Base-by-base conservation (phyloP, 306 rosid species). In the Crataegus laevigata region DNA sequence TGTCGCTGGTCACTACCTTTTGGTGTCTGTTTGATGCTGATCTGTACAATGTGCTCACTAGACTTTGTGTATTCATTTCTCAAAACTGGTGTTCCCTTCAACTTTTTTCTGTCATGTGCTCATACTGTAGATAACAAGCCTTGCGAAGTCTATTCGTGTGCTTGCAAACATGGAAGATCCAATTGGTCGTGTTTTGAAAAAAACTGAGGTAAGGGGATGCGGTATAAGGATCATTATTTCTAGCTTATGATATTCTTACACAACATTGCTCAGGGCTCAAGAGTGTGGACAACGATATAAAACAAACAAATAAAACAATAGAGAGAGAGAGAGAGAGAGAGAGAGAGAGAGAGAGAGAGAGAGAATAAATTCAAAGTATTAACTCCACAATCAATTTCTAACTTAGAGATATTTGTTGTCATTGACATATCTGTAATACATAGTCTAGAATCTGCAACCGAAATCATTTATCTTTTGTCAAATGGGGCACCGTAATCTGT, bases 161-260 rank as follows among this genome's bases (percentile, higher is more conserved):
- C 89, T 94, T 74, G 96, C 99, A 79, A 88, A 90, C 73, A 94
- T 94, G 96, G 96, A 92, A 80, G 99, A 94, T 88, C 98, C 98
- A 42, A 92, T 92, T 79, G 98, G 98, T 64, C 89, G 40, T 55
- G 82, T 94, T 58, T 79, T 87, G 82, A 94, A 90, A 82, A 89
- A 77, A 76, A 94, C 96, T 8, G 88, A 94, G 98, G 98, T 92
- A 85, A 80, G 52, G 52, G 40, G 69, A 57, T 9, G 36, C 40
- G 28, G 67, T 78, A 47, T 63, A 55, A 34, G 47, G 26, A 40
- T 32, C 52, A 63, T 74, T 14, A 74, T 40, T 36, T 58, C 59
- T 18, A 59, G 66, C 59, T 78, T 72, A 68, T 29, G 68, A 52
- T 71, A 54, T 58, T 78, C 70, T 74, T 40, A 61, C 40, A 61